Base-by-base conservation (phyloP, 2,329 filamentous ascomycete genomes). In the Colletotrichum magnum region DNA sequence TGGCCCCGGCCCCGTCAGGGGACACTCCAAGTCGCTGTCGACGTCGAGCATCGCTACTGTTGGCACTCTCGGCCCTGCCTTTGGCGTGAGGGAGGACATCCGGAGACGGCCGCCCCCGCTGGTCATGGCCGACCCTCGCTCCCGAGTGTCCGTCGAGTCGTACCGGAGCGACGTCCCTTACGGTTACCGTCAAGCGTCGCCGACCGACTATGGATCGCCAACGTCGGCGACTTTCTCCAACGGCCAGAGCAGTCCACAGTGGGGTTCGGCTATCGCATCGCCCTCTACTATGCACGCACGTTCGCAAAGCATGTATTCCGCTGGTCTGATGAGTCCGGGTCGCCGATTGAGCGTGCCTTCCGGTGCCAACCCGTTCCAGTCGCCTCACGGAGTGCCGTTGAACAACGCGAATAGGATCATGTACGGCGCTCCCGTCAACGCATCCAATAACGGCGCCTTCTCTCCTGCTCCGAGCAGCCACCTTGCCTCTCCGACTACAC, bases 301-400 rank as follows among this genome's bases (percentile, higher is more conserved):
- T 51, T 89, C 90, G 1, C 89, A 92, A 21, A 93, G 91, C 74
- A 91, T 94, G 84, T 95, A 94, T 72, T 78, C 79, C 73, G 86
- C 81, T 68, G 91, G 88, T 9, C 86, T 88, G 39, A 88, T 91
- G 67, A 90, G 90, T 0, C 90, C 92, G 26, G 89, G 88, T 50
- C 91, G 95, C 60, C 89, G 95, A 53, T 83, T 97, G 5, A 97
- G 94, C 45, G 93, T 97, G 0, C 94, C 94, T 0, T 94, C 94
- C 0, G 89, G 88, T 15, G 87, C 85, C 15, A 92, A 93, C 72
- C 93, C 93, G 0, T 97, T 94, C 77, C 89, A 93, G 68, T 88
- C 88, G 3, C 88, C 89, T 7, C 88, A 89, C 58, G 86, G 85
- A 36, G 77, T 80, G 26, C 79, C 84, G n/a, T 85, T 88, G 32